These are phyloP conservation scores for Baudoinia panamericana DNA, from an alignment of 495 filamentous ascomycete species.

Conservation along the genomic window DNA sequence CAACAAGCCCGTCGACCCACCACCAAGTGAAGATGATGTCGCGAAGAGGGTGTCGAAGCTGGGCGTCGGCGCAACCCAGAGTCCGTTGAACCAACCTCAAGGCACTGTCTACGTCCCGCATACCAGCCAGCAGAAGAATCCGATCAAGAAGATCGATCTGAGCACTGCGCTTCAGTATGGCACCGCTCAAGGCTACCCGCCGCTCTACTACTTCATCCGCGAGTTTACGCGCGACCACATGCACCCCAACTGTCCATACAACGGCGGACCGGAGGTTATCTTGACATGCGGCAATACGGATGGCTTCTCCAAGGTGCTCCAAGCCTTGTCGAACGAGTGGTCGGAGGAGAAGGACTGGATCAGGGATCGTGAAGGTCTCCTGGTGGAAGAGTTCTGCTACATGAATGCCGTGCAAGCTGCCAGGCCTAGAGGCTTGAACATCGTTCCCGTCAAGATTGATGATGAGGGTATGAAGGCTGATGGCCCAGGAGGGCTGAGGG, in stretches of 20 bases:
- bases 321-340: conserved; percentile 63
- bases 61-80: conserved; percentile 13
- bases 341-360: conserved; percentile 51
- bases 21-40: conserved; percentile 16
- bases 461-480: conserved; percentile 55
- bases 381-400: conserved; percentile 70
- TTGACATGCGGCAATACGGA: conserved; percentile 73
- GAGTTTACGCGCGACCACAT: conserved; percentile 64
- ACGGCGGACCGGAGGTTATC: conserved; percentile 58
- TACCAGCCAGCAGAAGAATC: conserved; percentile 39
- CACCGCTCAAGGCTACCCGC: conserved; percentile 59
- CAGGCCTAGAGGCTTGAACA: conserved; percentile 53
- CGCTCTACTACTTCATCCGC: conserved; percentile 59
- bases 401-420: conserved; percentile 57
- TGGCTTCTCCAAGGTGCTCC: conserved; percentile 63
- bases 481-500: conserved; percentile 58
- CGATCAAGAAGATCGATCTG: conserved; percentile 60
- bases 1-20: conserved; percentile 39
- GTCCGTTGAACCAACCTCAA: conserved; percentile 17
- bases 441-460: conserved; percentile 63
- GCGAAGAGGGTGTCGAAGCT: background rate
- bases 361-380: conserved; percentile 51
- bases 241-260: conserved; percentile 70
- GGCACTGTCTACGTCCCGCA: conserved; percentile 47
- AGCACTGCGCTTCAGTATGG: conserved; percentile 78